These are phyloP conservation scores for Colletotrichum horii DNA, from an alignment of 2,329 filamentous ascomycete genomes.

Conservation along the genomic window DNA sequence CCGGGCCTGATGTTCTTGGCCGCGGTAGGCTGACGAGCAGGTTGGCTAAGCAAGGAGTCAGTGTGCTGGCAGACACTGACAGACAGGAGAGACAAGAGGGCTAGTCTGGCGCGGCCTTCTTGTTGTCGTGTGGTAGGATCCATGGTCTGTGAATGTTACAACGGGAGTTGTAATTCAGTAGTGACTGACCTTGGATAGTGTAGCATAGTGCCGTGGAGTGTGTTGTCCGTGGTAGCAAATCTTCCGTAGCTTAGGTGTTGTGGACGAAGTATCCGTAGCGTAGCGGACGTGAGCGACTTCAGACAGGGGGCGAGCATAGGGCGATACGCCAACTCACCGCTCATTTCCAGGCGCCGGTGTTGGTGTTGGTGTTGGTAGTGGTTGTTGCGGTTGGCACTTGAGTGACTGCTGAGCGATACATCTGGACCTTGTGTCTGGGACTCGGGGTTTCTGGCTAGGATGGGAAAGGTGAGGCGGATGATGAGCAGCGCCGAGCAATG, in stretches of 20 bases:
- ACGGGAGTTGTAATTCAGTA: not conserved
- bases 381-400: not conserved
- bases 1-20: not conserved
- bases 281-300: not conserved
- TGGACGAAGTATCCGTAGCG: not conserved
- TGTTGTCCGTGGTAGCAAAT: not conserved
- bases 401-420: not conserved
- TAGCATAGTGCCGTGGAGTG: not conserved
- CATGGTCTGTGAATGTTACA: not conserved
- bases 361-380: not conserved
- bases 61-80: slow-evolving; percentile 13
- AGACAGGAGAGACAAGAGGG: slow-evolving; percentile 9
- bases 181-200: not conserved
- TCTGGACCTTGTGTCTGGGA: not conserved
- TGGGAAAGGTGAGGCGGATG: not conserved
- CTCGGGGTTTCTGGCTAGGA: not conserved
- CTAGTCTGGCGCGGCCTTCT: not conserved
- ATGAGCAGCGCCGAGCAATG: slow-evolving; percentile 6
- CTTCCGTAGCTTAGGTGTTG: not conserved
- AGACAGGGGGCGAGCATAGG: slow-evolving; percentile 1
- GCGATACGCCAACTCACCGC: slow-evolving; percentile 22
- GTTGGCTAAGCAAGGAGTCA: slow-evolving; percentile 16
- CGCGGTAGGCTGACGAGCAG: not conserved
- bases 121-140: not conserved
- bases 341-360: slow-evolving; percentile 11